Evolutionary conservation across 768 basidiomycete species (phyloP).

Genomic region (Termitomyces sp.): DNA sequence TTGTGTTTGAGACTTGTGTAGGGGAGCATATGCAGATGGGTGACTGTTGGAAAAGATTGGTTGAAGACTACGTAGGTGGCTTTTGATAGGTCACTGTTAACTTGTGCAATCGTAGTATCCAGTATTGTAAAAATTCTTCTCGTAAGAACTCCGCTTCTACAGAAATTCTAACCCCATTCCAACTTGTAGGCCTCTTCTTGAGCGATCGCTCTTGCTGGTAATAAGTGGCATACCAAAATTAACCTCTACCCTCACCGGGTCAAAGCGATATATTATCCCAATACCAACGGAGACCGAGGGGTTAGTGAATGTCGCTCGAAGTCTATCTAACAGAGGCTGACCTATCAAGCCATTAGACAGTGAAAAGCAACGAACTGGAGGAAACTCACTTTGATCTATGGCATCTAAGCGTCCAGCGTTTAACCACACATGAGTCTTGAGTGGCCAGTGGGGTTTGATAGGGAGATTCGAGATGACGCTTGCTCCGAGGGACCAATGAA

Average conservation of each 20-base stretch:
- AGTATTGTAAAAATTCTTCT: background rate
- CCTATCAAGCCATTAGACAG: constrained; percentile 20
- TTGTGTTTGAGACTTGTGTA: constrained; percentile 60
- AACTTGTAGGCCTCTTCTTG: constrained; percentile 70
- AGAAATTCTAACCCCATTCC: constrained; percentile 76
- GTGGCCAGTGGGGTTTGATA: constrained; percentile 72
- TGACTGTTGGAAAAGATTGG: constrained; percentile 58
- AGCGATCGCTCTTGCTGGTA: constrained; percentile 61
- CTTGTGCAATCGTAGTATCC: too few species aligned
- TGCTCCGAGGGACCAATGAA: constrained; percentile 75
- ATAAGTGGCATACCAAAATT: constrained; percentile 86
- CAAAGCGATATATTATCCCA: constrained; percentile 80
- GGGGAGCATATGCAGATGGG: constrained; percentile 75
- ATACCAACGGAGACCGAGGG: constrained; percentile 81
- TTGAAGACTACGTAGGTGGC: constrained; percentile 37
- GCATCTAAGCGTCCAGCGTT: constrained; percentile 77
- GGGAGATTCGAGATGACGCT: constrained; percentile 77
- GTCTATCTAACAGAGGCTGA: constrained; percentile 32
- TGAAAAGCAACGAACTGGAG: background rate
- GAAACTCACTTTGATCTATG: constrained; percentile 49
- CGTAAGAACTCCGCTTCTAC: background rate
- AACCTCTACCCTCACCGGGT: constrained; percentile 81
- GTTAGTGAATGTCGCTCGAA: constrained; percentile 36
- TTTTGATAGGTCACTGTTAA: background rate
- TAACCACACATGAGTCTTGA: constrained; percentile 76